phyloP scores from a whole-genome alignment of 2,329 filamentous ascomycete species.

The Fusarium falciforme region DNA sequence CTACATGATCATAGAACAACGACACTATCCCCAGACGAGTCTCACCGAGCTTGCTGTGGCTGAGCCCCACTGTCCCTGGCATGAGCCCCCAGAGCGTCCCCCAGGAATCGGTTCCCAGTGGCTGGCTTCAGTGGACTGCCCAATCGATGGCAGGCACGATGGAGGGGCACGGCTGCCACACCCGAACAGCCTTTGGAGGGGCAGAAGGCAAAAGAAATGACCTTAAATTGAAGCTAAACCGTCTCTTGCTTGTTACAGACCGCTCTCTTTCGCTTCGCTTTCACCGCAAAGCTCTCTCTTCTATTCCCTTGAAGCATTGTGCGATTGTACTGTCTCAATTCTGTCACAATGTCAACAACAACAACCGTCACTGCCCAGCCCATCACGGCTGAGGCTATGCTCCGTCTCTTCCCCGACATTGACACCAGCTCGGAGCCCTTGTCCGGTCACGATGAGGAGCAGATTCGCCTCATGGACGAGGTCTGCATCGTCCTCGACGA shows the following conservation, averaged over 20 bases:
- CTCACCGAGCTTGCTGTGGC: slow-evolving; percentile 43
- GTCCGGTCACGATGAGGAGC: slow-evolving; percentile 94
- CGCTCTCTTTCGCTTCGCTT: slow-evolving; percentile 21
- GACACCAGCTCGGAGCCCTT: slow-evolving; percentile 79
- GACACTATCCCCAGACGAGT: slow-evolving; percentile 37
- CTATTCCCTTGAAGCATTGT: background rate
- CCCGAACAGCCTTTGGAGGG: slow-evolving; percentile 39
- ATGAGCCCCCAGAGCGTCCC: slow-evolving; percentile 13
- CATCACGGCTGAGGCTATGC: slow-evolving; percentile 88
- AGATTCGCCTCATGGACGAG: slow-evolving; percentile 98
- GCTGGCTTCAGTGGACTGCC: slow-evolving; percentile 28
- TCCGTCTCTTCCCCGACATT: slow-evolving; percentile 88
- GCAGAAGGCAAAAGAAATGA: slow-evolving; percentile 37
- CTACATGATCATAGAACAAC: background rate
- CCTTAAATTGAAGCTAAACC: slow-evolving; percentile 39
- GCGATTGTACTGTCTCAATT: background rate
- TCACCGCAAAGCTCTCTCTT: slow-evolving; percentile 1
- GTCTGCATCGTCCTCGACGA: slow-evolving; percentile 97
- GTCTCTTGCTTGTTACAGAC: slow-evolving; percentile 20
- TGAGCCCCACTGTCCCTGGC: slow-evolving; percentile 38
- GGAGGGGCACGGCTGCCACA: slow-evolving; percentile 37
- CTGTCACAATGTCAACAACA: slow-evolving; percentile 47
- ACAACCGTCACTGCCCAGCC: slow-evolving; percentile 64
- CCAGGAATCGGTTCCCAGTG: slow-evolving; percentile 26
- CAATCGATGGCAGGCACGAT: slow-evolving; percentile 7